These are phyloP conservation scores for Pythium pectinolyticum DNA, from an alignment of 352 stramenopile species.

Conservation along the genomic window DNA sequence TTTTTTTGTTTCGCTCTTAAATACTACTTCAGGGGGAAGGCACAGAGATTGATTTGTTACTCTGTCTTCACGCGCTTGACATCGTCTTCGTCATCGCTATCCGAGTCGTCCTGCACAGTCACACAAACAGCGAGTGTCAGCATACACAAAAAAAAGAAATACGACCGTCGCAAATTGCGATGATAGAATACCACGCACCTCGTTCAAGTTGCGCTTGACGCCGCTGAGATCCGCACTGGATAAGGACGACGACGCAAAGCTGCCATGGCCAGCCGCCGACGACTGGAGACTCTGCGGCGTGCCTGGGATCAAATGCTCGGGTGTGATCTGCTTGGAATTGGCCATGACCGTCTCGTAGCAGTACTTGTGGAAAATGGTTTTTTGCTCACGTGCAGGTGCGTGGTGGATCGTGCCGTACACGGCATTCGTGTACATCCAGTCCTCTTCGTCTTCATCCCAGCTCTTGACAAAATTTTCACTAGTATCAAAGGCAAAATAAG, in stretches of 20 bases:
- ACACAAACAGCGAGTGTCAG: neutral
- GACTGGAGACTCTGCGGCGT: constrained; percentile 40
- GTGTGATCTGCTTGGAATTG: constrained; percentile 79
- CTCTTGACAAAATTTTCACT: constrained; percentile 80
- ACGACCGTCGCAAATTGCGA: too few relatives aligned
- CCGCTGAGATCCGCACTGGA: constrained; percentile 24
- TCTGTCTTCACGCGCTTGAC: constrained; percentile 64
- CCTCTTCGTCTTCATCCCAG: constrained; percentile 88
- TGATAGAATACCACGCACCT: constrained; percentile 35
- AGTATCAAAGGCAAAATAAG: constrained; percentile 6
- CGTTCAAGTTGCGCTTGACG: constrained; percentile 56
- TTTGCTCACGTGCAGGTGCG: constrained; percentile 39
- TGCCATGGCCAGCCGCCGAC: too few relatives aligned
- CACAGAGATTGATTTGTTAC: constrained; percentile 29
- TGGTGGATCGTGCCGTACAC: constrained; percentile 77
- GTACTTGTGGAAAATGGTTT: constrained; percentile 90
- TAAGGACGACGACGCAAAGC: too few relatives aligned
- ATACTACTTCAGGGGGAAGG: too few relatives aligned
- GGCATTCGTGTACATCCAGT: constrained; percentile 90
- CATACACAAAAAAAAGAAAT: too few relatives aligned
- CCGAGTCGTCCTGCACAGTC: constrained; percentile 35
- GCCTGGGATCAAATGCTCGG: constrained; percentile 68
- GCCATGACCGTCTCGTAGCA: constrained; percentile 85
- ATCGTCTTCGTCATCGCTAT: constrained; percentile 73
- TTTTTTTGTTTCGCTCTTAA: constrained; percentile 28